These are phyloP conservation scores for Exophiala aquamarina DNA, from an alignment of 2,329 filamentous ascomycete genomes.

Conservation along the genomic window DNA sequence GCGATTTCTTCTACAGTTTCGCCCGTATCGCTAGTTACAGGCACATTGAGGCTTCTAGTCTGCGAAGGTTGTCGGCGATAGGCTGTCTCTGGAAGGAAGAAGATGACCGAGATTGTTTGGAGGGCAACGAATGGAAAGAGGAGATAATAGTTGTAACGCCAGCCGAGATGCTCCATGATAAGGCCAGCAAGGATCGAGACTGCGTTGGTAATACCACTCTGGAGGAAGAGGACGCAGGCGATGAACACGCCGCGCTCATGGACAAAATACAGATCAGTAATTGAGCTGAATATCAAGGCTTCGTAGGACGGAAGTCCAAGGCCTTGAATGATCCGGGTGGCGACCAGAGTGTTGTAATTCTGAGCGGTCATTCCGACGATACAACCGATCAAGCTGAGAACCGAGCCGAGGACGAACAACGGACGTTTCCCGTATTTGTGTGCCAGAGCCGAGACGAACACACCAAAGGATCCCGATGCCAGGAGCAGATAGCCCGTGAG, in stretches of 20 bases:
- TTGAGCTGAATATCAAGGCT: constrained; percentile 40
- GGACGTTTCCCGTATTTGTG: constrained; percentile 44
- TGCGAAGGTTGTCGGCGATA: constrained; percentile 37
- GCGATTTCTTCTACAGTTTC: neutral
- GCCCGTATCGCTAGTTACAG: constrained; percentile 19
- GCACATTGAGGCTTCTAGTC: no score
- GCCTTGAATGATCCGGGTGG: constrained; percentile 43
- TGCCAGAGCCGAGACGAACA: constrained; percentile 33
- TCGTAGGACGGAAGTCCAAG: constrained; percentile 42
- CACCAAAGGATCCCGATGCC: constrained; percentile 11
- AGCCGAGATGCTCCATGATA: constrained; percentile 31
- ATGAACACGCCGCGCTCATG: constrained; percentile 32
- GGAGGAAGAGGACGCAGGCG: constrained; percentile 42
- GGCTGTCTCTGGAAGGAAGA: constrained; percentile 37
- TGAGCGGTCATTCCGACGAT: constrained; percentile 37
- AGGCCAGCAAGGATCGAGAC: constrained; percentile 41
- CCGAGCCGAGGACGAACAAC: constrained; percentile 37
- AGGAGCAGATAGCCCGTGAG: constrained; percentile 19
- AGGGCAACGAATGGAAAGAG: constrained; percentile 30
- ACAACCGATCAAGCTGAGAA: constrained; percentile 35
- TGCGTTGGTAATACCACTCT: constrained; percentile 36
- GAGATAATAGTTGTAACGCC: constrained; percentile 7
- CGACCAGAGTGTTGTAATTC: constrained; percentile 38
- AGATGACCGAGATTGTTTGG: constrained; percentile 30
- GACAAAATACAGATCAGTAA: constrained; percentile 42